phyloP scores from a whole-genome alignment of 257 asterid genomes.

The Gentiana dahurica region DNA sequence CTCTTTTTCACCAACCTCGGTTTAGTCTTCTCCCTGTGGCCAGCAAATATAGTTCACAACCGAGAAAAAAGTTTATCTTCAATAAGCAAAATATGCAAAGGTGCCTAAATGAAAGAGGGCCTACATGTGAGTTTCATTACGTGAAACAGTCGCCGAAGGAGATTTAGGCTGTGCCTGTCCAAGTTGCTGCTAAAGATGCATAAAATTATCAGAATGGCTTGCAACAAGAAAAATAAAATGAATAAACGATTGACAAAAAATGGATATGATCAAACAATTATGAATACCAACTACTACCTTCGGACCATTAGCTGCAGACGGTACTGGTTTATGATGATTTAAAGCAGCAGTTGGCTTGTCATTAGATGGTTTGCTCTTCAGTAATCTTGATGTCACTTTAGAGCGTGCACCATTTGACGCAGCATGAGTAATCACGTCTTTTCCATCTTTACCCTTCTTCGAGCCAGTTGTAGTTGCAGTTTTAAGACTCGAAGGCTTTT shows the following conservation, averaged over 20 bases:
- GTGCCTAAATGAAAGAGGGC: not conserved
- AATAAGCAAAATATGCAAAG: not conserved
- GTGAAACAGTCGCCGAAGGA: constrained; percentile 14
- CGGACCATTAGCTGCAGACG: constrained; percentile 10
- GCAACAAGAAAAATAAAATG: constrained; percentile 6
- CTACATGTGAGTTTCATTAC: constrained; percentile 22
- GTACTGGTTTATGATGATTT: constrained; percentile 11
- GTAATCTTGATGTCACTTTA: constrained; percentile 11
- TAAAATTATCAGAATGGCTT: constrained; percentile 8
- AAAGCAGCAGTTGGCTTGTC: constrained; percentile 15
- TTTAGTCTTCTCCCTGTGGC: constrained; percentile 23
- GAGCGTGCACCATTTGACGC: constrained; percentile 20
- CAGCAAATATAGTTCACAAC: constrained; percentile 14
- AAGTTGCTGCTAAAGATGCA: constrained; percentile 24
- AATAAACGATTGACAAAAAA: not conserved
- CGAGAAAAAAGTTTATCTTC: constrained; percentile 2
- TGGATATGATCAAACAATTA: not conserved
- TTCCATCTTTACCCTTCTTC: constrained; percentile 22
- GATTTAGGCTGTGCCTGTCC: constrained; percentile 14
- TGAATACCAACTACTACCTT: constrained; percentile 13
- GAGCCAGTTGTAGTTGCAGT: constrained; percentile 9
- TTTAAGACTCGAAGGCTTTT: constrained; percentile 16
- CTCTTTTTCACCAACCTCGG: constrained; percentile 24
- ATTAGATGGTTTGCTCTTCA: constrained; percentile 23
- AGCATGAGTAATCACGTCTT: constrained; percentile 14